Evolutionary conservation across 2,329 filamentous ascomycete genomes (phyloP), one percentile per base, ranked within the genome.

Genomic region (Cytospora schulzeri): DNA sequence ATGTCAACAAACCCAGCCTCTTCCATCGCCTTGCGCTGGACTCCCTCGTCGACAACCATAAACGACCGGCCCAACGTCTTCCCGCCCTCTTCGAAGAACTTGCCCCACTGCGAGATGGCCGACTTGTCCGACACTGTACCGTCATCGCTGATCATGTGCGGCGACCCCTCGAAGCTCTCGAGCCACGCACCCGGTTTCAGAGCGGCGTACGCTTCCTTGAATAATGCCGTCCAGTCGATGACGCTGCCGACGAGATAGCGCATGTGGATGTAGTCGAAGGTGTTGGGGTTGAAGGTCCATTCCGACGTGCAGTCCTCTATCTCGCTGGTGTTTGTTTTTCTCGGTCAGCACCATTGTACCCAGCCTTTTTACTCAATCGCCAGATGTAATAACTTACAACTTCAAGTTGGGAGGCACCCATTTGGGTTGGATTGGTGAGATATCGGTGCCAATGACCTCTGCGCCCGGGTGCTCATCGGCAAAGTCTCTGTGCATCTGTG

Each of bases 291-390:
- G 71, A 76, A 85, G 73, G 76, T 85, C 77, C 78, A 81, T 0
- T 76, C 75, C 8, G 71, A 78, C 66, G 85, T 84, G 56, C 84
- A 83, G 70, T 90, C 86, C 70, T 90, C 88, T 54, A 89, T 82
- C 65, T 88, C 69, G 57, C 72, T 71, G 65, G 14, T n/a, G 4
- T 26, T 22, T 7, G 4, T 17, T 55, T 26, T 22, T 7, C 2
- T 17, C 50, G 38, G 28, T 62, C 24, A 62, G 60, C 22, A 11
- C 22, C 12, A n/a, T 50, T 29, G 22, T 19, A 31, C 38, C 28
- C 28, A 56, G 8, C 22, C n/a, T 45, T 19, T 3, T 24, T 24
- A 2, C n/a, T 4, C 6, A 14, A 24, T 11, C 5, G 2, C 8
- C 51, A 1, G 28, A 15, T 24, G 7, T 38, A 17, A 35, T 28